These are phyloP conservation scores for Nothopassalora personata DNA, from an alignment of 2,329 filamentous ascomycete species.

Conservation along the genomic window DNA sequence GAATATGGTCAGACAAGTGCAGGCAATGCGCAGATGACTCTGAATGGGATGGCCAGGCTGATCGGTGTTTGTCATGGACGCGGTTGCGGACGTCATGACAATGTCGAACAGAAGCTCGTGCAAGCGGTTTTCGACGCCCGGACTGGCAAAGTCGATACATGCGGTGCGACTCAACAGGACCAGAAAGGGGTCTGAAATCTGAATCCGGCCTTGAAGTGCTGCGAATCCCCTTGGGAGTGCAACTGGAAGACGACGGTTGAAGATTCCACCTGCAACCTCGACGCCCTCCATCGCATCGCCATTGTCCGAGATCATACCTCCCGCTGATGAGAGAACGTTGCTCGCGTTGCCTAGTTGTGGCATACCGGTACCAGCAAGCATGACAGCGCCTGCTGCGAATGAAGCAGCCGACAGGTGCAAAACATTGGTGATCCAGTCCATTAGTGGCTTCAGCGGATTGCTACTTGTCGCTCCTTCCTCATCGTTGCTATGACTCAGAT, in stretches of 20 bases:
- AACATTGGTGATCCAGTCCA: conserved; percentile 23
- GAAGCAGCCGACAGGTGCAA: conserved; percentile 19
- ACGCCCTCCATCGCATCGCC: conserved; percentile 17
- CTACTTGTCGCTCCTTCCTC: neutral
- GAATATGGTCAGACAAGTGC: conserved; percentile 31
- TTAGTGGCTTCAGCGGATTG: conserved; percentile 13
- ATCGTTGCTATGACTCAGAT: conserved; percentile 5
- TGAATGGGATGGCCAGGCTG: conserved; percentile 27
- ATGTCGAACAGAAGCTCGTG: conserved; percentile 30
- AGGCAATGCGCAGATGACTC: conserved; percentile 29
- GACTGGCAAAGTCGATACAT: conserved; percentile 31
- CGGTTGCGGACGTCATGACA: conserved; percentile 24
- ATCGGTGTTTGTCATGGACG: conserved; percentile 9
- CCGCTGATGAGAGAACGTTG: conserved; percentile 6
- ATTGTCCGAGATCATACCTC: conserved; percentile 16
- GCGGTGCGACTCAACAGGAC: conserved; percentile 29
- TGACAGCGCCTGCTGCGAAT: conserved; percentile 13
- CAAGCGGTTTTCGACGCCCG: conserved; percentile 27
- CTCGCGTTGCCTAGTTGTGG: conserved; percentile 13
- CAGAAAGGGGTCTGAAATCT: conserved; percentile 26
- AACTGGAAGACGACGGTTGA: conserved; percentile 23
- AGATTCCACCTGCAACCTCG: conserved; percentile 12
- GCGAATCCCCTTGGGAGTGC: conserved; percentile 32
- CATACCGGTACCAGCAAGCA: conserved; percentile 10
- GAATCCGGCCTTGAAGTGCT: conserved; percentile 24